Evolutionary conservation across 148 eudicot species (phyloP).

Genomic region (Nepenthes gracilis): DNA sequence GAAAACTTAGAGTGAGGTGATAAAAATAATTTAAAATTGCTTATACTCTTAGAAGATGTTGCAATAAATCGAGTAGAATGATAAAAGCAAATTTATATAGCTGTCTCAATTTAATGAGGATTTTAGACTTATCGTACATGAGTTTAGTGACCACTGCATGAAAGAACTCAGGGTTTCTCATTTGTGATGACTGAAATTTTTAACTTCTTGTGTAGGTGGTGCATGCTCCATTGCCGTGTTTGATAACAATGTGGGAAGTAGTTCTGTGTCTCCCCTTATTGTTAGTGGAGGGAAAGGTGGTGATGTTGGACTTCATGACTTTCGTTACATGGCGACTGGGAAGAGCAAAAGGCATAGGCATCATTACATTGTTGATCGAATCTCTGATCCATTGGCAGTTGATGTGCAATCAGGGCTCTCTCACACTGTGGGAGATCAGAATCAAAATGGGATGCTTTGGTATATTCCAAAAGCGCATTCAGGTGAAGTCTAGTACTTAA

Average conservation of each 20-base stretch:
- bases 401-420: conserved; percentile 37
- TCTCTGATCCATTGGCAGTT: conserved; percentile 33
- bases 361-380: conserved; percentile 36
- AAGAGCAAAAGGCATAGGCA: conserved; percentile 67
- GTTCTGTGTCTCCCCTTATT: conserved; percentile 89
- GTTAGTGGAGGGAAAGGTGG: conserved; percentile 95
- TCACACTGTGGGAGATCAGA: conserved; percentile 56
- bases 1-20: too few species aligned
- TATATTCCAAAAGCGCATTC: conserved; percentile 98
- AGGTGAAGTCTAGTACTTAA: conserved; percentile 30
- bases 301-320: conserved; percentile 97
- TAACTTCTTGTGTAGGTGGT: conserved; percentile 50
- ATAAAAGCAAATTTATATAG: too few species aligned
- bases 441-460: conserved; percentile 97
- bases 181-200: not conserved
- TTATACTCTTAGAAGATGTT: too few species aligned
- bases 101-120: too few species aligned
- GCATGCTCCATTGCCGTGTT: conserved; percentile 83
- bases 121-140: too few species aligned
- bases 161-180: not conserved
- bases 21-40: too few species aligned
- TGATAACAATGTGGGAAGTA: conserved; percentile 89
- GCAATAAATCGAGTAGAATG: too few species aligned
- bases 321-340: conserved; percentile 99
- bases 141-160: too few species aligned